Evolutionary conservation across 495 filamentous ascomycete species (phyloP).

Genomic region (Talaromyces wortmannii): DNA sequence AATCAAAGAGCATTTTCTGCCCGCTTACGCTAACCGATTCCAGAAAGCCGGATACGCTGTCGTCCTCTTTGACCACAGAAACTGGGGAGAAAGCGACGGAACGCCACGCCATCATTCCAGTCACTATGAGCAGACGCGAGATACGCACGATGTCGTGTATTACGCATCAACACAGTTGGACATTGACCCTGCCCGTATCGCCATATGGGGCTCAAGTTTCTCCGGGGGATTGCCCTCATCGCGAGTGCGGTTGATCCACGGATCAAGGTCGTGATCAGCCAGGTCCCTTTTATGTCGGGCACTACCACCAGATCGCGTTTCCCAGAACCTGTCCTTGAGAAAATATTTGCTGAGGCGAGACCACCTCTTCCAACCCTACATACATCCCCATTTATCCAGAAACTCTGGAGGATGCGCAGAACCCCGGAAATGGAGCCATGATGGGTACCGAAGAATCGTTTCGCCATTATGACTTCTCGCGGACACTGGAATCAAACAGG

Average conservation of each 20-base stretch:
- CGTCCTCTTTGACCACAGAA: conserved; percentile 28
- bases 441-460: too few relatives aligned
- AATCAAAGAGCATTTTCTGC: neutral
- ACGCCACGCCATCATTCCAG: conserved; percentile 21
- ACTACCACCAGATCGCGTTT: conserved; percentile 9
- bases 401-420: too few relatives aligned
- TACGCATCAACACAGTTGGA: conserved; percentile 14
- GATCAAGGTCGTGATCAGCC: conserved; percentile 23
- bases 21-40: conserved; percentile 18
- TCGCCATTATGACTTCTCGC: neutral
- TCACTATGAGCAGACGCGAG: conserved; percentile 17
- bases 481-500: conserved; percentile 20
- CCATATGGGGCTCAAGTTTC: conserved; percentile 23
- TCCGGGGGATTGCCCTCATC: conserved; percentile 19
- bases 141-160: conserved; percentile 24
- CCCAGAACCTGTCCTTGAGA: neutral
- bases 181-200: conserved; percentile 21
- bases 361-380: too few relatives aligned
- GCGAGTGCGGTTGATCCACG: conserved; percentile 26
- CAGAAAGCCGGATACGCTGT: conserved; percentile 12
- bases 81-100: conserved; percentile 26
- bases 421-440: too few relatives aligned
- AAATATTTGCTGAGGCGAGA: too few relatives aligned
- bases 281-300: conserved; percentile 14
- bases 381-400: too few relatives aligned